These are phyloP conservation scores for Platismatia glauca DNA, from an alignment of 495 filamentous ascomycete species.

Conservation along the genomic window DNA sequence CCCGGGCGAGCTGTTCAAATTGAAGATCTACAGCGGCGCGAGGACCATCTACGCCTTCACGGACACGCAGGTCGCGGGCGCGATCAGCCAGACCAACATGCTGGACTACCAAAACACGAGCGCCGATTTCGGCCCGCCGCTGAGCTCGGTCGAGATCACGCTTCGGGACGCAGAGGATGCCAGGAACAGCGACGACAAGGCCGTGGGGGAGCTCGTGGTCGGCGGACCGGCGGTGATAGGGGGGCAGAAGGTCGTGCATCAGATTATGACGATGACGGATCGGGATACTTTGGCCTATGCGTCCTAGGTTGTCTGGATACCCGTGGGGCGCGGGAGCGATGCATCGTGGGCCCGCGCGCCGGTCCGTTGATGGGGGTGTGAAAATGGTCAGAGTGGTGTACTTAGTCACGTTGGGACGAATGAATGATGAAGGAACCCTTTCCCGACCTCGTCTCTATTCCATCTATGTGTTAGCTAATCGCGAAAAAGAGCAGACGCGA, in stretches of 20 bases:
- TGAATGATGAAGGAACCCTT: neutral
- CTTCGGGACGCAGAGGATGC: slow-evolving; percentile 50
- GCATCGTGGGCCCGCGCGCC: neutral
- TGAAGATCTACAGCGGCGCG: slow-evolving; percentile 70
- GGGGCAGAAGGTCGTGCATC: slow-evolving; percentile 48
- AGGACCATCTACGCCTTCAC: slow-evolving; percentile 81
- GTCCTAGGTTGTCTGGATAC: neutral
- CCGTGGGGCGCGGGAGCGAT: neutral
- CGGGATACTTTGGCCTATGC: slow-evolving; percentile 47
- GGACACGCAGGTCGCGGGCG: slow-evolving; percentile 71
- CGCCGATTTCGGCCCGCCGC: slow-evolving; percentile 73
- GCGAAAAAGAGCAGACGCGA: too few relatives aligned
- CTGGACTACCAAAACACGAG: slow-evolving; percentile 62
- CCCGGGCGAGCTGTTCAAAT: slow-evolving; percentile 60
- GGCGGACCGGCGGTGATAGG: slow-evolving; percentile 60
- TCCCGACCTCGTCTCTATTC: too few relatives aligned
- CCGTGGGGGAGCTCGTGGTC: slow-evolving; percentile 58
- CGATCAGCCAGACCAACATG: slow-evolving; percentile 70
- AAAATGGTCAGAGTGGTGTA: neutral
- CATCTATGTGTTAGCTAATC: too few relatives aligned
- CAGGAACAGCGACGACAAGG: slow-evolving; percentile 47
- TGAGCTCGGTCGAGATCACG: slow-evolving; percentile 70
- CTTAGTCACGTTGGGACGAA: neutral
- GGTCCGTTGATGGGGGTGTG: neutral
- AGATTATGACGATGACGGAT: slow-evolving; percentile 44